Percentiles rank a stretch among this genome's conserved stretches.
phyloP scores from a whole-genome alignment of 805 yeast genomes.

The Starmerella etchellsii region DNA sequence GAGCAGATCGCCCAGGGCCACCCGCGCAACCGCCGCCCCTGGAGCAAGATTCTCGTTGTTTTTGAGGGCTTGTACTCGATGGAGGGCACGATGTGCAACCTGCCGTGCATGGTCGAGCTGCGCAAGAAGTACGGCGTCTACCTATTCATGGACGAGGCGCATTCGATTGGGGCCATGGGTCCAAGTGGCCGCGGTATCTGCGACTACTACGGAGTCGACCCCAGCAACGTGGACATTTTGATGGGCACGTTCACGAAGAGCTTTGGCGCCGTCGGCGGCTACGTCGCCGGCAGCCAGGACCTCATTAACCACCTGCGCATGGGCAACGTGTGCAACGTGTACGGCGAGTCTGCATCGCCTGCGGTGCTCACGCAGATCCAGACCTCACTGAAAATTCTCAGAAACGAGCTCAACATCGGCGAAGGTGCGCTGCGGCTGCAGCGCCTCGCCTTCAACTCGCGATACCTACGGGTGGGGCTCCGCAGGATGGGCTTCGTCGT shows the following conservation, averaged over 20 bases:
- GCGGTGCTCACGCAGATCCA: constrained; percentile 82
- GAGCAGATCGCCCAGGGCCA: constrained; percentile 88
- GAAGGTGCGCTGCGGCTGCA: constrained; percentile 86
- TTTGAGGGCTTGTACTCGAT: constrained; percentile 81
- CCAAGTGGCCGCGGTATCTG: constrained; percentile 89
- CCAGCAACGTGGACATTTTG: constrained; percentile 64
- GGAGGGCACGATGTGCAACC: constrained; percentile 69
- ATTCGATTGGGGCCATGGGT: constrained; percentile 98
- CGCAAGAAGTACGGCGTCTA: constrained; percentile 79
- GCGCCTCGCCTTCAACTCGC: constrained; percentile 89
- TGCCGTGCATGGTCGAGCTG: constrained; percentile 61
- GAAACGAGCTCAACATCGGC: constrained; percentile 76
- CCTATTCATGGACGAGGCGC: constrained; percentile 93
- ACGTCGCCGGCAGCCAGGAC: constrained; percentile 62
- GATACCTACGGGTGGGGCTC: constrained; percentile 81
- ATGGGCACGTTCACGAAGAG: constrained; percentile 98
- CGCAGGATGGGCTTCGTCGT: constrained; percentile 88
- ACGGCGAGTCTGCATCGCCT: constrained; percentile 82
- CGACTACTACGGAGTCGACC: constrained; percentile 75
- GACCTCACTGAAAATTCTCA: constrained; percentile 63
- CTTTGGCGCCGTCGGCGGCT: constrained; percentile 98
- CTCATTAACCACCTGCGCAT: constrained; percentile 64
- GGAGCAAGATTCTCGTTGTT: constrained; percentile 66
- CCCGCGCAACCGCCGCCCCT: constrained; percentile 89
- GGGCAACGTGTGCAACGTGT: constrained; percentile 56